These are phyloP conservation scores for Candida methanosorbosa DNA, from an alignment of 805 yeast genomes.

Conservation along the genomic window DNA sequence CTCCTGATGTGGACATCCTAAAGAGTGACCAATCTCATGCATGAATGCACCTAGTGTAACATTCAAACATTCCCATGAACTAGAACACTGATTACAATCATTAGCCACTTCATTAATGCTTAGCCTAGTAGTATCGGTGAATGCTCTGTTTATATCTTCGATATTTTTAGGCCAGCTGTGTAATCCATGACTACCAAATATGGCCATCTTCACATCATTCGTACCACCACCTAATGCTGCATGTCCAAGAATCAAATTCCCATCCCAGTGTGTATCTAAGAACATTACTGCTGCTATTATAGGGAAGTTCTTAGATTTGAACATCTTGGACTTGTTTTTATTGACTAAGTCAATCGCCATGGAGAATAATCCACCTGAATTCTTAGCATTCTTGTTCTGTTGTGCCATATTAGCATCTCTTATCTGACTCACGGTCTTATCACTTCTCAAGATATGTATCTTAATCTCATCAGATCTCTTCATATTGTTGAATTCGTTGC, in stretches of 20 bases:
- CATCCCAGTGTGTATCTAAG: constrained; percentile 82
- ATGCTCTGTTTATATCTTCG: constrained; percentile 59
- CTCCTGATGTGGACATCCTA: constrained; percentile 90
- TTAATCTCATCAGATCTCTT: constrained; percentile 53
- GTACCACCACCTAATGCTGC: constrained; percentile 94
- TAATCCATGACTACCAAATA: constrained; percentile 88
- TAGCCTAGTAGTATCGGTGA: constrained; percentile 63
- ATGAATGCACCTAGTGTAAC: constrained; percentile 87
- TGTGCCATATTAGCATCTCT: constrained; percentile 79
- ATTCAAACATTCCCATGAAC: constrained; percentile 84
- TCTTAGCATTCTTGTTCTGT: constrained; percentile 65
- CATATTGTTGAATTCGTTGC: constrained; percentile 26
- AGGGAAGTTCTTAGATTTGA: constrained; percentile 29
- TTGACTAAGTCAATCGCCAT: constrained; percentile 72
- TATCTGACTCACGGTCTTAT: constrained; percentile 60
- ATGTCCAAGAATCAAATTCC: constrained; percentile 63
- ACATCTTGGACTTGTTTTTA: constrained; percentile 42
- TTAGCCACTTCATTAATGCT: constrained; percentile 74
- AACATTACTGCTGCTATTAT: constrained; percentile 80
- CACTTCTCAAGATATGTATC: constrained; percentile 66
- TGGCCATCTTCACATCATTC: constrained; percentile 64
- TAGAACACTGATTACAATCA: constrained; percentile 76
- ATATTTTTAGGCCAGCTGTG: constrained; percentile 89
- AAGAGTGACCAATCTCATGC: constrained; percentile 89
- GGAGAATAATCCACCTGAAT: constrained; percentile 68